phyloP scores from a whole-genome alignment of 495 filamentous ascomycete genomes.

The Aspergillus biplanus region DNA sequence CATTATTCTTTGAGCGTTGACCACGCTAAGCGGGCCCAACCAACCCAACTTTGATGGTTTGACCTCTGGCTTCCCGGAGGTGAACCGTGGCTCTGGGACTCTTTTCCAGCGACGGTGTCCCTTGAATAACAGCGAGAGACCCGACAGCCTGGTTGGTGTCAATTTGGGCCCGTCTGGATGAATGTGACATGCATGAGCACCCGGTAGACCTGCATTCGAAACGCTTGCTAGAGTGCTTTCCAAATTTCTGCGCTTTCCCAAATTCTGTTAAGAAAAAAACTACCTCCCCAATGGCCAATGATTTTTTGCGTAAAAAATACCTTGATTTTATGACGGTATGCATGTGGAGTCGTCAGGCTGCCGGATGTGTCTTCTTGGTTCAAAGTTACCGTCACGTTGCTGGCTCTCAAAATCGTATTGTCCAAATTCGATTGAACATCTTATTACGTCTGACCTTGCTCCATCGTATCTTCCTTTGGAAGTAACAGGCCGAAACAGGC shows the following conservation, averaged over 20 bases:
- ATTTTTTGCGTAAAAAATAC: no score
- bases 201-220: conserved; percentile 19
- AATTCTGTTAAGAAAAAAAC: no score
- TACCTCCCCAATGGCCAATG: no score
- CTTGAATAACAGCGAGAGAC: conserved; percentile 25
- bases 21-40: conserved; percentile 1
- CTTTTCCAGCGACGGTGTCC: conserved; percentile 19
- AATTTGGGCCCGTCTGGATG: conserved; percentile 18
- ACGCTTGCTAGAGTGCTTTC: background rate
- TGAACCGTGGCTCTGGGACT: conserved; percentile 50
- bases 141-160: conserved; percentile 36
- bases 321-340: no score
- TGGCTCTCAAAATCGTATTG: no score
- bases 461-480: background rate
- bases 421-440: no score
- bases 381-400: no score
- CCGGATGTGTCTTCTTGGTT: no score
- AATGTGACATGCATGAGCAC: conserved; percentile 34
- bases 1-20: background rate
- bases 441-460: no score
- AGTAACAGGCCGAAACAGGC: background rate
- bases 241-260: background rate
- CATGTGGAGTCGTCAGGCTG: no score
- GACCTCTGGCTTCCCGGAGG: conserved; percentile 34
- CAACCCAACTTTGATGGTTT: conserved; percentile 21